phyloP scores from a whole-genome alignment of 257 asterid species.

The Perilla frutescens region DNA sequence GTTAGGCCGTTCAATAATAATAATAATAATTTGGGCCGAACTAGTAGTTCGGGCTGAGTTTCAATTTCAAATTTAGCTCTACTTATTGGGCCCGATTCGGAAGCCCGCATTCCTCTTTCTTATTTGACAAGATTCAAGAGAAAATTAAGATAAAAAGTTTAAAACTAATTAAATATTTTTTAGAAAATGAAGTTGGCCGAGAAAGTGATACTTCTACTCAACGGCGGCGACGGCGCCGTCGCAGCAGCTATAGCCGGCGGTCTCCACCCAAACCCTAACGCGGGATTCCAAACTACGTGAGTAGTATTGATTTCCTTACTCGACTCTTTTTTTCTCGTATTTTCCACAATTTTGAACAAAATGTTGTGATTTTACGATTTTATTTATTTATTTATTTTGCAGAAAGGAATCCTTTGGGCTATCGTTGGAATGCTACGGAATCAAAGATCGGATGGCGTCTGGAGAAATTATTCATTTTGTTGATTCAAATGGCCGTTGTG shows the following conservation, averaged over 20 bases:
- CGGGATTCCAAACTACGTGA: conserved; percentile 52
- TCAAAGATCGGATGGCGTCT: conserved; percentile 60
- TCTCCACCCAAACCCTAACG: conserved; percentile 55
- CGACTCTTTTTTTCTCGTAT: neutral
- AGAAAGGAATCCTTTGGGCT: conserved; percentile 70
- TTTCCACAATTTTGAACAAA: neutral
- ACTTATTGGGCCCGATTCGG: neutral
- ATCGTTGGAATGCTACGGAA: conserved; percentile 67
- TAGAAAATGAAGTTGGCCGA: conserved; percentile 63
- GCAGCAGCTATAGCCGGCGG: conserved; percentile 57
- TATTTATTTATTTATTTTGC: neutral
- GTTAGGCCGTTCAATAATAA: too few species aligned
- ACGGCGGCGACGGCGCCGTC: conserved; percentile 64
- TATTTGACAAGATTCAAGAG: neutral
- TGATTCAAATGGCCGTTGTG: conserved; percentile 48
- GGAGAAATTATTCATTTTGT: conserved; percentile 62
- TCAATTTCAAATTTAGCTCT: neutral
- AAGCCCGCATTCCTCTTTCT: conserved; percentile 14
- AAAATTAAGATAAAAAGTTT: conserved; percentile 13
- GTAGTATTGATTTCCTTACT: conserved; percentile 7
- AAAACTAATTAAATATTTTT: neutral
- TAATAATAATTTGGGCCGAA: neutral
- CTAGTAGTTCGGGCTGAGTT: neutral
- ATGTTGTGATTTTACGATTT: neutral
- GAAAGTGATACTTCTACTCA: conserved; percentile 62